These are phyloP conservation scores for Rhizomucor pusillus DNA, from an alignment of 371 early-diverging fungal genomes.

Conservation along the genomic window DNA sequence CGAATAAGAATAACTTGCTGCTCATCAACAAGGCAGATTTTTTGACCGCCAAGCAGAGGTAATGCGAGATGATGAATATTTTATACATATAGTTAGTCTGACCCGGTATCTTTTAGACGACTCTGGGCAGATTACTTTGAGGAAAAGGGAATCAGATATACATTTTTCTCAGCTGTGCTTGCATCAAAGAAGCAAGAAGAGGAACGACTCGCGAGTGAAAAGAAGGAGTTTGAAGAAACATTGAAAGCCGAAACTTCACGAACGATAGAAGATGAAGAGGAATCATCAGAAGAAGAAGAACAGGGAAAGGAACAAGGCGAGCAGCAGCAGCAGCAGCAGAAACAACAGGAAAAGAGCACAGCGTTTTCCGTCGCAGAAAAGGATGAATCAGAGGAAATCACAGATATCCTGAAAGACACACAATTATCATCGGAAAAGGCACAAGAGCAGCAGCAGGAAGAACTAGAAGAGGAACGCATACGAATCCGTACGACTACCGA, in stretches of 20 bases:
- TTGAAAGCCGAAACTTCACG: conserved; percentile 16
- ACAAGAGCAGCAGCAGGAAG: conserved; percentile 1
- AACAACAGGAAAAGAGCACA: conserved; percentile 21
- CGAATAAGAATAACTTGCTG: conserved; percentile 78
- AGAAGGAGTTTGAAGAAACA: conserved; percentile 35
- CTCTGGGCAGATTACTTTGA: conserved; percentile 93
- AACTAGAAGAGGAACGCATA: conserved; percentile 29
- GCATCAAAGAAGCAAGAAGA: conserved; percentile 57
- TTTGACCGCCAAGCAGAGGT: conserved; percentile 63
- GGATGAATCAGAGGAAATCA: conserved; percentile 30
- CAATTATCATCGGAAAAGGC: conserved; percentile 4
- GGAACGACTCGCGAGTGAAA: conserved; percentile 37
- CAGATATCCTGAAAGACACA: conserved; percentile 12
- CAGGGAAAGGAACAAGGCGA: not conserved
- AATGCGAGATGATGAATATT: no score
- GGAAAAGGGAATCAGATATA: conserved; percentile 71
- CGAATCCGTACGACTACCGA: conserved; percentile 47
- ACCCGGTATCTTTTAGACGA: conserved; percentile 28
- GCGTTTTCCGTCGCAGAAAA: conserved; percentile 21
- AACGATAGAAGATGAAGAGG: conserved; percentile 13
- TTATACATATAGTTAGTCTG: no score
- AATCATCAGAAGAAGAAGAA: conserved; percentile 4
- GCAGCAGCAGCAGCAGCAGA: not conserved
- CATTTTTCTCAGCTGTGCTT: conserved; percentile 88
- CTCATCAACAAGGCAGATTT: conserved; percentile 99